Percentiles rank a stretch among this genome's conserved stretches.
Conservation (phyloP, 345 rosid species). For the Brassica carinata region DNA sequence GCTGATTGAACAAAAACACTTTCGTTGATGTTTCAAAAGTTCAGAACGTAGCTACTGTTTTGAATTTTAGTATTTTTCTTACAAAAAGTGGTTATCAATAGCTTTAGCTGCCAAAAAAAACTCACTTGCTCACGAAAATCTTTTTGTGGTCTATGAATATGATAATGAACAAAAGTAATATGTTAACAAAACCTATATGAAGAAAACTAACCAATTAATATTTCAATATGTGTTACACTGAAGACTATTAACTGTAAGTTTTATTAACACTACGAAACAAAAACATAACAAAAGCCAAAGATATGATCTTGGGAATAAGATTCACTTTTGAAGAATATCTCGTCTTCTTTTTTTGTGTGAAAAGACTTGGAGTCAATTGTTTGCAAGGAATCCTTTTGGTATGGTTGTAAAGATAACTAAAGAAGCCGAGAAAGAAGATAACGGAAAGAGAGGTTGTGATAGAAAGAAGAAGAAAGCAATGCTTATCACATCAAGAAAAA, state of each 20-base stretch:
- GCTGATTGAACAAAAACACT: background rate
- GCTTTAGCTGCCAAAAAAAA: background rate
- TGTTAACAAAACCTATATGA: background rate
- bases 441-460: constrained; percentile 34
- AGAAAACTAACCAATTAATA: background rate
- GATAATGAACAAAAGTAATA: background rate
- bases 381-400: constrained; percentile 32
- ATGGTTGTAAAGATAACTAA: constrained; percentile 34
- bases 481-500: constrained; percentile 35
- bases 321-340: constrained; percentile 35
- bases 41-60: background rate
- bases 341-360: constrained; percentile 26
- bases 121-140: background rate
- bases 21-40: constrained; percentile 9
- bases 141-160: background rate
- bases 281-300: constrained; percentile 3
- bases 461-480: constrained; percentile 36
- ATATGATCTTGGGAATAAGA: constrained; percentile 39
- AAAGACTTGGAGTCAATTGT: constrained; percentile 38
- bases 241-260: background rate
- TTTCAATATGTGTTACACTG: background rate
- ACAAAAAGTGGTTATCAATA: background rate
- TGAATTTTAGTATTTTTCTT: background rate
- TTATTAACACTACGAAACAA: constrained; percentile 16
- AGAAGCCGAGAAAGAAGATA: constrained; percentile 33